phyloP scores from a whole-genome alignment of 2,329 filamentous ascomycete genomes.

The Beauveria scarabaeidicola region DNA sequence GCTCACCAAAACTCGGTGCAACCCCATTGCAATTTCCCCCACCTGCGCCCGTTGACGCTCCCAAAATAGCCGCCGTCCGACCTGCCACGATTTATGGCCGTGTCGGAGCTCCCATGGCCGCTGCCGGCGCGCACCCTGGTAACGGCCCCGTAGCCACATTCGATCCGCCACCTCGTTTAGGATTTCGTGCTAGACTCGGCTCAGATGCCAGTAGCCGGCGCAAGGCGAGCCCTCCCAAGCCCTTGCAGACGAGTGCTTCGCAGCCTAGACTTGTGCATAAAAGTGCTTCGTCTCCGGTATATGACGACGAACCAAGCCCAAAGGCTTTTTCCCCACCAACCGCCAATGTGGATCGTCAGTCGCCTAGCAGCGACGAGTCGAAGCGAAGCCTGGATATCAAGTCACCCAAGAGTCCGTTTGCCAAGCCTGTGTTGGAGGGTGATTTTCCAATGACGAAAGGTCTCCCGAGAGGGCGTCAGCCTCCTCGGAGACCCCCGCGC shows the following conservation, averaged over 20 bases:
- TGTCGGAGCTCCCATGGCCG: neutral
- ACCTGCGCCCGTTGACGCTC: neutral
- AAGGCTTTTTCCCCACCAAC: neutral
- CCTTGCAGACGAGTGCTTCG: neutral
- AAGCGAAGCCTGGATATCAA: slow-evolving; percentile 9
- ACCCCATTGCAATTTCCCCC: neutral
- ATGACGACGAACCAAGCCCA: neutral
- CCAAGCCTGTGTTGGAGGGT: slow-evolving; percentile 21
- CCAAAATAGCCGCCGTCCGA: neutral
- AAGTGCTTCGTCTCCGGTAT: neutral
- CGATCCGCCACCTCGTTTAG: slow-evolving; percentile 1
- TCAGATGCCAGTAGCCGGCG: slow-evolving; percentile 8
- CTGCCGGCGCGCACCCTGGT: slow-evolving; percentile 1
- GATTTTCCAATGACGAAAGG: slow-evolving; percentile 27
- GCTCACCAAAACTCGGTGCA: neutral
- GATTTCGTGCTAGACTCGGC: slow-evolving; percentile 9
- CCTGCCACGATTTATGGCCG: slow-evolving; percentile 6
- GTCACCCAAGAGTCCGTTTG: slow-evolving; percentile 20
- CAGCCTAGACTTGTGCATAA: neutral
- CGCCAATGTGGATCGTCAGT: neutral
- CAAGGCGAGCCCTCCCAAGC: slow-evolving; percentile 1
- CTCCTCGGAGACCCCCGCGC: slow-evolving; percentile 13
- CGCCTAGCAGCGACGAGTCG: slow-evolving; percentile 3
- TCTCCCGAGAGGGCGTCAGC: slow-evolving; percentile 27
- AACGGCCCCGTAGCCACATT: neutral